Evolutionary conservation across 2,329 filamentous ascomycete genomes (phyloP).

Genomic region (Zymoseptoria tritici): DNA sequence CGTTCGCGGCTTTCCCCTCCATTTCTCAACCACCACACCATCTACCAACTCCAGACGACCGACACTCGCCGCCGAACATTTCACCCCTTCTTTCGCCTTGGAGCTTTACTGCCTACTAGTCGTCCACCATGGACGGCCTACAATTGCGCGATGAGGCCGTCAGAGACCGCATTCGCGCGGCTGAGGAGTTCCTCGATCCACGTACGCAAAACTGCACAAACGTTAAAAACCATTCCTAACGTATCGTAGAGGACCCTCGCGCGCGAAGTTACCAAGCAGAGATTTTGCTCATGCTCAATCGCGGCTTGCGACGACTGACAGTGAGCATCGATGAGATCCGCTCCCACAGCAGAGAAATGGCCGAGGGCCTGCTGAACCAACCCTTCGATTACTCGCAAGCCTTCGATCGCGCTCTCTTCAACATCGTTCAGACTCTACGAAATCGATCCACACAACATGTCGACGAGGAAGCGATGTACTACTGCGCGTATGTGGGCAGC

Average conservation of each 20-base stretch:
- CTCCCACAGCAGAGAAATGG: slow-evolving; percentile 75
- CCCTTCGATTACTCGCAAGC: slow-evolving; percentile 85
- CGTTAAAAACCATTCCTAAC: slow-evolving; percentile 6
- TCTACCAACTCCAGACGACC: not conserved
- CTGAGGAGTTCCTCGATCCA: slow-evolving; percentile 90
- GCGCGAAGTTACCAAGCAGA: slow-evolving; percentile 77
- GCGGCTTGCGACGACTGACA: slow-evolving; percentile 50
- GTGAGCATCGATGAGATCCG: slow-evolving; percentile 79
- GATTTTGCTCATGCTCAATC: slow-evolving; percentile 68
- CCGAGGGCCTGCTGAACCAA: slow-evolving; percentile 67
- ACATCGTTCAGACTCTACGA: slow-evolving; percentile 73
- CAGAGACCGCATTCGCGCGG: slow-evolving; percentile 73
- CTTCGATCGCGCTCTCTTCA: slow-evolving; percentile 84
- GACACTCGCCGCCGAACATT: not conserved
- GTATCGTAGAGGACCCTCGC: slow-evolving; percentile 45
- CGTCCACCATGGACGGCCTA: slow-evolving; percentile 56
- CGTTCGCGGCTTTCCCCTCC: not conserved
- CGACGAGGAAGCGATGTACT: slow-evolving; percentile 72
- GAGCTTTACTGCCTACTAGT: not conserved
- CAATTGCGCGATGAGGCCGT: slow-evolving; percentile 79
- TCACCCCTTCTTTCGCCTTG: not conserved
- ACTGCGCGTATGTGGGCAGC: slow-evolving; percentile 93
- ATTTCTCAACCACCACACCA: not conserved
- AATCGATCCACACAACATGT: slow-evolving; percentile 69
- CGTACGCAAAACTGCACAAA: slow-evolving; percentile 49